These are phyloP conservation scores for Colletotrichum theobromicola DNA, from an alignment of 2,329 filamentous ascomycete species.

Conservation along the genomic window DNA sequence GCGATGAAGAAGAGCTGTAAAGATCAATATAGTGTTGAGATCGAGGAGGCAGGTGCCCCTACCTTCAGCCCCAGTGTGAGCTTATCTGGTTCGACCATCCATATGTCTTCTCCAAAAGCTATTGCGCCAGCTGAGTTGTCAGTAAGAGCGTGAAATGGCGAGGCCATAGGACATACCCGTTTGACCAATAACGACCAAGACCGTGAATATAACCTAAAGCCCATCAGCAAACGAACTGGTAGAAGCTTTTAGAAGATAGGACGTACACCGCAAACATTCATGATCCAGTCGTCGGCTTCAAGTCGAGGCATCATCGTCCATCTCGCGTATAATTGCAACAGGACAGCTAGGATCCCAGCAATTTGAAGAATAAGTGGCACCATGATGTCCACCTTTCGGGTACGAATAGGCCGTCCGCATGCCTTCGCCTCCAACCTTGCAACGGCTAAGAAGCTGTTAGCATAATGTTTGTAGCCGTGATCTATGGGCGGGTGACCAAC, in stretches of 20 bases:
- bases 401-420: constrained; percentile 34
- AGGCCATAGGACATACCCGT: constrained; percentile 26
- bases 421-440: constrained; percentile 33
- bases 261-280: constrained; percentile 37
- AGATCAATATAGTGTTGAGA: neutral
- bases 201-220: constrained; percentile 29
- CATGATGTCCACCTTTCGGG: constrained; percentile 34
- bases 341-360: constrained; percentile 36
- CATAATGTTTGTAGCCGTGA: neutral
- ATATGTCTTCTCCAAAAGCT: constrained; percentile 42
- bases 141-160: neutral
- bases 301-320: constrained; percentile 34
- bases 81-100: constrained; percentile 32
- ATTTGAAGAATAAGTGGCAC: constrained; percentile 39
- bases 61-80: constrained; percentile 36
- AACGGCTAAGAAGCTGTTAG: constrained; percentile 29
- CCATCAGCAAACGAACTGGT: neutral
- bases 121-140: constrained; percentile 25
- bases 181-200: constrained; percentile 35
- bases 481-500: constrained; percentile 20
- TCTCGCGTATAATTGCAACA: constrained; percentile 40
- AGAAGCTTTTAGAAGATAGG: accelerated
- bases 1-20: constrained; percentile 31
- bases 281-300: constrained; percentile 44
- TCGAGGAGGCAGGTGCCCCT: neutral